Conservation (phyloP, 768 basidiomycete genomes). For the Suillus subluteus region DNA sequence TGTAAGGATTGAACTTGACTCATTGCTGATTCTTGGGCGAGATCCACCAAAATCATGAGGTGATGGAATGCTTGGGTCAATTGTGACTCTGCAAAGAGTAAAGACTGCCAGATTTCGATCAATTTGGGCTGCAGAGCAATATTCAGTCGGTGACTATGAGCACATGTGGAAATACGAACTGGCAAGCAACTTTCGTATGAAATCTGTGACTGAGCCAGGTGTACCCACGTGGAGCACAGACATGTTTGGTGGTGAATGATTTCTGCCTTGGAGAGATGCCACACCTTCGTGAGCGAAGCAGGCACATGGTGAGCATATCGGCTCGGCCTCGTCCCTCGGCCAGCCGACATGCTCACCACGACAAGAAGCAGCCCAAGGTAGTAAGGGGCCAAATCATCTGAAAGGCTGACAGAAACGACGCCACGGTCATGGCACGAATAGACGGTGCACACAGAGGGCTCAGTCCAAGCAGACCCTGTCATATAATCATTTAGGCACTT, state of each 20-base stretch:
- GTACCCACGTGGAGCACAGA: conserved; percentile 44
- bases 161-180: conserved; percentile 27
- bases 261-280: conserved; percentile 42
- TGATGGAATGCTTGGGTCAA: conserved; percentile 43
- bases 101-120: conserved; percentile 54
- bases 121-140: conserved; percentile 39
- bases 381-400: too few species aligned
- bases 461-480: too few species aligned
- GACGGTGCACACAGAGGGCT: too few species aligned
- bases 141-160: conserved; percentile 12
- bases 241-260: conserved; percentile 33
- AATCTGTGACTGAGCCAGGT: conserved; percentile 23
- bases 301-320: too few species aligned
- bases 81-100: conserved; percentile 55
- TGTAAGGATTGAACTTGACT: too few species aligned
- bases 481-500: too few species aligned
- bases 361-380: too few species aligned
- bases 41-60: conserved; percentile 37
- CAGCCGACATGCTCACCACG: too few species aligned
- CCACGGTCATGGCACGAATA: too few species aligned
- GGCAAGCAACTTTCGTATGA: conserved; percentile 21
- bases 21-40: conserved; percentile 39
- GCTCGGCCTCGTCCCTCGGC: too few species aligned
- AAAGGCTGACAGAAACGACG: too few species aligned
- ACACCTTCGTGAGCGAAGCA: conserved; percentile 31